Evolutionary conservation across 768 basidiomycete genomes (phyloP).

Genomic region (Nidula microcarpa): DNA sequence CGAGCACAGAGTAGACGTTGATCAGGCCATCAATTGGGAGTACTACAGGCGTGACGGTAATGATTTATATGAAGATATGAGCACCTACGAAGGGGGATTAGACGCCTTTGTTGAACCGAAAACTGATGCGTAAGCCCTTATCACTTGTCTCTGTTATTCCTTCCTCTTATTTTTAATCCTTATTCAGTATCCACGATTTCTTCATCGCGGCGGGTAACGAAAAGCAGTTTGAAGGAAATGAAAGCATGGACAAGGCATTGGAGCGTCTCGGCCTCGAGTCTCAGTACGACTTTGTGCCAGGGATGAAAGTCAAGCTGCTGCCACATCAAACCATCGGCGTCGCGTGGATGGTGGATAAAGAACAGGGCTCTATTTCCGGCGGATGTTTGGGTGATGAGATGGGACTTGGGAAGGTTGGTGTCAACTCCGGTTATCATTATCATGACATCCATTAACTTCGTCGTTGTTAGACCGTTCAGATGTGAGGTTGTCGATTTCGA

Average conservation of each 20-base stretch:
- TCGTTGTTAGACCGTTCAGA: background rate
- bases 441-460: background rate
- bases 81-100: too few species aligned
- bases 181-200: background rate
- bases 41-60: background rate
- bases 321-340: constrained; percentile 57
- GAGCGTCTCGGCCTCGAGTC: constrained; percentile 39
- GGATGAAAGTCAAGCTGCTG: constrained; percentile 52
- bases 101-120: too few species aligned
- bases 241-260: constrained; percentile 47
- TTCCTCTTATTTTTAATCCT: background rate
- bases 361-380: constrained; percentile 30
- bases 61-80: background rate
- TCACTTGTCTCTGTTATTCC: background rate
- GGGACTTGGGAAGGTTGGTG: background rate
- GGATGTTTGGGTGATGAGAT: background rate
- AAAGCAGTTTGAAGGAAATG: constrained; percentile 48
- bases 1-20: background rate
- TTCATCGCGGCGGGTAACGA: constrained; percentile 44
- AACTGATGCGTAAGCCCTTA: background rate
- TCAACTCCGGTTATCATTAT: background rate
- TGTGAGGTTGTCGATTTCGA: background rate
- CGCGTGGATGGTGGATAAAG: constrained; percentile 47
- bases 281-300: constrained; percentile 40
- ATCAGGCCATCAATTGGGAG: background rate